Percentiles rank a stretch among this genome's conserved stretches.
Conservation (phyloP, 306 rosid genomes). For the Cajanus cajan region DNA sequence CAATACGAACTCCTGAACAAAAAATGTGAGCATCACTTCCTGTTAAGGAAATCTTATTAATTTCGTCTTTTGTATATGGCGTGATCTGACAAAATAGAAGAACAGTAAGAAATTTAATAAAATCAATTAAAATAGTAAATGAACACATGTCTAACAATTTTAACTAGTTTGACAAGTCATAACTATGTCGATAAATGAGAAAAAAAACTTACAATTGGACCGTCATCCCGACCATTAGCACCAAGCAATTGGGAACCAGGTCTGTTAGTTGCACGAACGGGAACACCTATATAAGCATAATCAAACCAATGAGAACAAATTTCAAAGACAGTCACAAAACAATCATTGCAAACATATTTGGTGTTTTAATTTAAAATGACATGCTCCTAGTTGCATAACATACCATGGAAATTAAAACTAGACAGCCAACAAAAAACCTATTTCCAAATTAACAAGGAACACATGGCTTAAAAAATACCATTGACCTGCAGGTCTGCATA, state of each 20-base stretch:
- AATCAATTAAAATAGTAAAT: constrained; percentile 1
- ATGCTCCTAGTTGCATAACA: constrained; percentile 1
- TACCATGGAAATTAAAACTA: constrained; percentile 11
- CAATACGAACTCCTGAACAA: constrained; percentile 95
- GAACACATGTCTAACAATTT: background rate
- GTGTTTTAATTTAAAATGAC: background rate
- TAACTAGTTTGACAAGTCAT: background rate
- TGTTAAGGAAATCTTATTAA: constrained; percentile 82
- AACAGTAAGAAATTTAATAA: constrained; percentile 22
- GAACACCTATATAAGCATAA: constrained; percentile 51
- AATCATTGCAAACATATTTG: background rate
- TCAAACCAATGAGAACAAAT: constrained; percentile 1
- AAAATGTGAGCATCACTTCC: constrained; percentile 87
- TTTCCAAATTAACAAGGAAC: background rate
- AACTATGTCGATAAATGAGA: constrained; percentile 9
- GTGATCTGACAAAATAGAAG: constrained; percentile 72
- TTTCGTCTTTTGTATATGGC: constrained; percentile 72
- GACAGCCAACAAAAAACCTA: background rate
- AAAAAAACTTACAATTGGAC: constrained; percentile 81
- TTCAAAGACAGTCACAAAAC: background rate
- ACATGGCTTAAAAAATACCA: constrained; percentile 50
- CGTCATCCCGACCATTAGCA: constrained; percentile 98
- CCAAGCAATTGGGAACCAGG: constrained; percentile 96
- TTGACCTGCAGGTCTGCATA: constrained; percentile 88
- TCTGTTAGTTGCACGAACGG: constrained; percentile 88